A percentile compares a stretch with the other conserved stretches of the same genome.
Evolutionary conservation across 305 asterid genomes (phyloP).

Genomic region (Solanum hybrid): DNA sequence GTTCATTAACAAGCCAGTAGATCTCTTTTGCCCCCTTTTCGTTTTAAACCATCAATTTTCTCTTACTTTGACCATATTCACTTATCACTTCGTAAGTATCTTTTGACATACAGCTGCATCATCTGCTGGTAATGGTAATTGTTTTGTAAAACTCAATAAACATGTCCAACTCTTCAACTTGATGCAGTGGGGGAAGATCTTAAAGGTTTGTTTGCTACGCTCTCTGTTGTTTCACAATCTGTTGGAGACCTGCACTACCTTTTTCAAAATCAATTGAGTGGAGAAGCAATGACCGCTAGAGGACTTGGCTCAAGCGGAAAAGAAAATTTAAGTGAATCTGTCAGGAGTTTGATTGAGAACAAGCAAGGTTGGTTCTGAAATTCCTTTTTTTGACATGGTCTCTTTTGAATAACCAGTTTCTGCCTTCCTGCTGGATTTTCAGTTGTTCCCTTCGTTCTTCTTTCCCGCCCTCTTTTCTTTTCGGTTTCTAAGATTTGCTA

Average conservation of each 20-base stretch:
- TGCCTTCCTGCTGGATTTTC: neutral
- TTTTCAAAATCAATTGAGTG: neutral
- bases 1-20: neutral
- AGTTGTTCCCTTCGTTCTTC: neutral
- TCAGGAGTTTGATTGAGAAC: neutral
- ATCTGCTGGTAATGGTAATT: neutral
- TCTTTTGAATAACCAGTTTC: neutral
- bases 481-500: neutral
- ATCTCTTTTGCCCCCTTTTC: neutral
- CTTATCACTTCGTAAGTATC: neutral
- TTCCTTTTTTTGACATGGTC: neutral
- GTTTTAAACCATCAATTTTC: neutral
- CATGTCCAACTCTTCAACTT: neutral
- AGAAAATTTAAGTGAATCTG: neutral
- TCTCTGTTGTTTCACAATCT: neutral
- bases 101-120: neutral
- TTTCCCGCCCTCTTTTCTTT: neutral
- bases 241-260: neutral
- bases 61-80: neutral
- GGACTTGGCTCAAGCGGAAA: neutral
- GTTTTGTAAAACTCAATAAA: neutral
- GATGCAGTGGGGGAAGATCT: constrained; percentile 4
- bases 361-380: neutral
- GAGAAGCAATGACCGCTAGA: neutral
- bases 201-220: neutral